Evolutionary conservation across 495 filamentous ascomycete species (phyloP), one percentile per base, ranked within the genome.

Genomic region (Aspergillus hancockii): DNA sequence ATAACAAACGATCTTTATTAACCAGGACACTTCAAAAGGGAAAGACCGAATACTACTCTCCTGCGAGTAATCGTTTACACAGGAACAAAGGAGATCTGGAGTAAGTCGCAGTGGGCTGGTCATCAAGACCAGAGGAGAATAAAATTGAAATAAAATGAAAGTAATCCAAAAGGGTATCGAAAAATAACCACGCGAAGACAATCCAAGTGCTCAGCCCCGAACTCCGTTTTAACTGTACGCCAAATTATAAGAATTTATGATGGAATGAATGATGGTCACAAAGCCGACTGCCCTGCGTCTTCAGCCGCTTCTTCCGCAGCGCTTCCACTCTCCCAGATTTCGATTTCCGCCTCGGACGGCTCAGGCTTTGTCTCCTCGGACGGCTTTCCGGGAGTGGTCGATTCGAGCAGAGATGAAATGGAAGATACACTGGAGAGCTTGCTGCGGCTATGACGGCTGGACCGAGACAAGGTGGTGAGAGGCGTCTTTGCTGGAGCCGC

Each of bases 251-350:
- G 49, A 21, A 57, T 53, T 45, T 18, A 57, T 57, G 31, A 62
- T 3, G 25, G 25, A 28, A n/a, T 65, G 66, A 51, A 65, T 61
- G 65, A 65, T 61, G 66, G 67, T 68, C 57, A 61, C 63, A 47
- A 58, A 34, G 38, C 14, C 14, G 16, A 18, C 8, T 36, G 8
- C 8, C 8, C 40, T 22, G 54, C 12, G 23, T 19, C 45, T 62
- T 41, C 52, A 10, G 54, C 63, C 32, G 64, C 43, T 55, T 77
- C 82, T 40, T 81, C 84, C 54, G 81, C 82, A 19, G 82, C 79
- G 62, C 81, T 85, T 38, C 73, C 80, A 66, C 83, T 87, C 72
- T 88, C 85, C 85, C 84, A 88, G 25, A 89, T 77, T 70, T 87
- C 82, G 32, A 75, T 64, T n/a, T 62, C 61, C 49, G 59, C 55